Evolutionary conservation across 352 stramenopile species (phyloP).

Genomic region (Phytophthora kernoviae): DNA sequence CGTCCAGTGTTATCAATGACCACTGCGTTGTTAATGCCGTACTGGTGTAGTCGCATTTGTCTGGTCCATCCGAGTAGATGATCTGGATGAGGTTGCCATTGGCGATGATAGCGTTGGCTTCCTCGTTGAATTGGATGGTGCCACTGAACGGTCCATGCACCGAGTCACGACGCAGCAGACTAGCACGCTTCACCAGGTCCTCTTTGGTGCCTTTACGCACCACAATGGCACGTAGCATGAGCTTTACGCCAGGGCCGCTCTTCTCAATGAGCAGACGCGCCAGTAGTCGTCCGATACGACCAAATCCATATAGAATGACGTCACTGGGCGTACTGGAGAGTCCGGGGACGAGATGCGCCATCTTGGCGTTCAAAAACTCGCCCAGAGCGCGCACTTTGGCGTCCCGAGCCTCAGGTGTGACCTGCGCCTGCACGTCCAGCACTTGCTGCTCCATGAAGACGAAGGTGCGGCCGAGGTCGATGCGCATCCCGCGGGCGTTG

Average conservation of each 20-base stretch:
- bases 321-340: slow-evolving; percentile 65
- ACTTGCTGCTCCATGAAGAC: slow-evolving; percentile 68
- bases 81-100: slow-evolving; percentile 90
- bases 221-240: slow-evolving; percentile 90
- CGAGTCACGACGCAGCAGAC: slow-evolving; percentile 84
- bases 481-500: slow-evolving; percentile 69
- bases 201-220: slow-evolving; percentile 85
- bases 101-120: slow-evolving; percentile 86
- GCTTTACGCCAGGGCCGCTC: slow-evolving; percentile 82
- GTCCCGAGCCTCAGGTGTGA: slow-evolving; percentile 41
- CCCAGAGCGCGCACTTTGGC: slow-evolving; percentile 55
- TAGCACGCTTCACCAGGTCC: slow-evolving; percentile 83
- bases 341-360: slow-evolving; percentile 45
- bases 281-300: slow-evolving; percentile 85
- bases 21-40: slow-evolving; percentile 86
- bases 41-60: slow-evolving; percentile 89
- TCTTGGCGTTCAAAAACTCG: slow-evolving; percentile 60
- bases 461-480: slow-evolving; percentile 80
- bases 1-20: slow-evolving; percentile 91
- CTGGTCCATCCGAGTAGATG: slow-evolving; percentile 81
- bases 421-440: slow-evolving; percentile 45
- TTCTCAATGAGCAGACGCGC: slow-evolving; percentile 85
- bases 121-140: slow-evolving; percentile 85
- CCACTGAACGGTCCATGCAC: slow-evolving; percentile 86
- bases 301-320: slow-evolving; percentile 89